phyloP scores from a whole-genome alignment of 1,284 basidiomycete species.

The Pyrrhoderma noxium region DNA sequence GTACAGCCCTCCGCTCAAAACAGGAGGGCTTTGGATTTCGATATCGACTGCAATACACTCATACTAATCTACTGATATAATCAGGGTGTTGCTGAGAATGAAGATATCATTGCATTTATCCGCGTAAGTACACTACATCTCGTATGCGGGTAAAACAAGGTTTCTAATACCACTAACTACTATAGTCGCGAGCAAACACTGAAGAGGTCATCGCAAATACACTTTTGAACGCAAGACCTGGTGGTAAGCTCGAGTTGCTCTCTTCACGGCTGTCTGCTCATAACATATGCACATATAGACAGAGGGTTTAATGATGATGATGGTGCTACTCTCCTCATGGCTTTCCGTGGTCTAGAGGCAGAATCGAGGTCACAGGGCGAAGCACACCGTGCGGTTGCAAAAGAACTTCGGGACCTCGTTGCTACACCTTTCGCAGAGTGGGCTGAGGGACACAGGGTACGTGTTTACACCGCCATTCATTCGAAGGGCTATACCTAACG shows the following conservation, averaged over 20 bases:
- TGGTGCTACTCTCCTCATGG: slow-evolving; percentile 68
- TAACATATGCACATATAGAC: slow-evolving; percentile 27
- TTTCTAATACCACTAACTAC: slow-evolving; percentile 13
- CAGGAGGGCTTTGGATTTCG: neutral
- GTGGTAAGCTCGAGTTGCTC: slow-evolving; percentile 26
- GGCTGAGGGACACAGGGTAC: slow-evolving; percentile 61
- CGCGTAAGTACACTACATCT: slow-evolving; percentile 41
- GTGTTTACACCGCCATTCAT: too few species aligned
- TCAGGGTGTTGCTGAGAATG: slow-evolving; percentile 71
- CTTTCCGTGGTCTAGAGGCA: slow-evolving; percentile 70
- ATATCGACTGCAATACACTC: slow-evolving; percentile 21
- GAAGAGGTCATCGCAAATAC: slow-evolving; percentile 55
- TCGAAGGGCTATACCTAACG: neutral
- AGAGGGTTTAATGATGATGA: slow-evolving; percentile 70
- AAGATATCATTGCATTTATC: slow-evolving; percentile 76
- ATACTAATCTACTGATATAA: slow-evolving; percentile 13
- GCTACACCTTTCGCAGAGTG: slow-evolving; percentile 69
- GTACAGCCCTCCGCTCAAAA: slow-evolving; percentile 19
- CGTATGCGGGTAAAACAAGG: neutral
- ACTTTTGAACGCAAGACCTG: slow-evolving; percentile 45
- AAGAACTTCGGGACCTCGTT: slow-evolving; percentile 60
- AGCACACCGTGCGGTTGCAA: slow-evolving; percentile 56
- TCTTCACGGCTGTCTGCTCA: neutral
- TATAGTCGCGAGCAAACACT: slow-evolving; percentile 55
- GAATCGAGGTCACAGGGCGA: slow-evolving; percentile 62